Base-by-base conservation (phyloP, 2,329 filamentous ascomycete species). In the Nemania bipapillata region DNA sequence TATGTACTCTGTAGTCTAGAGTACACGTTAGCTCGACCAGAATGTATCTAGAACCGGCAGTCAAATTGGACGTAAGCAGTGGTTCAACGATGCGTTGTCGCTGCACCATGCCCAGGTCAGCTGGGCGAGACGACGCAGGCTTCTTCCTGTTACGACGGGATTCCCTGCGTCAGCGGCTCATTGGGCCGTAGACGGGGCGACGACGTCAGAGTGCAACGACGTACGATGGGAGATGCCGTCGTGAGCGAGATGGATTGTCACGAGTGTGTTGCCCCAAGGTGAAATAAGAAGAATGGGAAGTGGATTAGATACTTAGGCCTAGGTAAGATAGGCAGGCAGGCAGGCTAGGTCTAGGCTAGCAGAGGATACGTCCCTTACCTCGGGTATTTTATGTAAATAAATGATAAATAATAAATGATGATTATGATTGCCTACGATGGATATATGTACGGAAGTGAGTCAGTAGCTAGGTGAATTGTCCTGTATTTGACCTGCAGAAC, bases 1-100 rank as follows among this genome's bases (percentile, higher is more conserved):
- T 20, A 55, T 32, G 49, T 30, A 32, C n/a, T n/a, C n/a, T n/a
- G n/a, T n/a, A n/a, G n/a, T n/a, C n/a, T n/a, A n/a, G n/a, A n/a
- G n/a, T n/a, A n/a, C n/a, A n/a, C n/a, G n/a, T n/a, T n/a, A n/a
- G n/a, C n/a, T n/a, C 32, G 11, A 11, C 11, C 32, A 35, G 32
- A 6, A 35, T 5, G 32, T 35, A 35, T 35, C 32, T 40, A 45
- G 50, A 59, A 35, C 28, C 40, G 50, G 60, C 26, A 53, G 62
- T 63, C 57, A 47, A 61, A 61, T 45, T 26, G 32, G 50, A 45
- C 45, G 69, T 64, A 52, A 66, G 63, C 59, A 35, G 57, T 22
- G 63, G 40, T 35, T 63, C 55, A 68, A 72, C 68, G 73, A 76
- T 77, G 75, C 63, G 74, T 74, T 77, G 75, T 75, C 73, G 73